A percentile compares a stretch with the other conserved stretches of the same genome.
Conservation (phyloP, 179 eudicot genomes). For the Spinacia oleracea region DNA sequence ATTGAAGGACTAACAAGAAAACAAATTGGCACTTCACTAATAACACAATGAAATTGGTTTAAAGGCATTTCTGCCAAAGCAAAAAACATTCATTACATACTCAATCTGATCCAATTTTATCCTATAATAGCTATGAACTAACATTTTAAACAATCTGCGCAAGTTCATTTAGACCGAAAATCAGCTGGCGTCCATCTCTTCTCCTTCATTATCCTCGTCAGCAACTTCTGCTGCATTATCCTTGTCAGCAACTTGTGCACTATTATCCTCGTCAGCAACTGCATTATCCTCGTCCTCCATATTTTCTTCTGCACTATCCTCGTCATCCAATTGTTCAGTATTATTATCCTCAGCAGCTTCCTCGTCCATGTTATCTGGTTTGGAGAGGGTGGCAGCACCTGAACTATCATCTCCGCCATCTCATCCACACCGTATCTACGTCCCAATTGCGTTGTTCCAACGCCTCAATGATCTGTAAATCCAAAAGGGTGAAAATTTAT, state of each 20-base stretch:
- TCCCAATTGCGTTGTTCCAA: slow-evolving; percentile 38
- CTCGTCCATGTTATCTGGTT: slow-evolving; percentile 23
- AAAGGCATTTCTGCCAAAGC: background rate
- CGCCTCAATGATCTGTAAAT: slow-evolving; percentile 42
- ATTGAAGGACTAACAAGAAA: background rate
- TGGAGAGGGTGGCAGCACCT: slow-evolving; percentile 47
- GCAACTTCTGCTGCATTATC: slow-evolving; percentile 2
- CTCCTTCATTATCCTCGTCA: slow-evolving; percentile 18
- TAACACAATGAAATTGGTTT: background rate
- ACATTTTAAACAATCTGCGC: background rate
- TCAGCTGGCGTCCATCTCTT: slow-evolving; percentile 34
- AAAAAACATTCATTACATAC: background rate
- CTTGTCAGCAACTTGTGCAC: slow-evolving; percentile 18
- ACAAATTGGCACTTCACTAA: background rate
- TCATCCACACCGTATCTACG: slow-evolving; percentile 28
- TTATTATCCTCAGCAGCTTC: slow-evolving; percentile 19
- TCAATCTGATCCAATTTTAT: background rate
- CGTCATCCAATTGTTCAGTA: slow-evolving; percentile 18
- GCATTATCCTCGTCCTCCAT: slow-evolving; percentile 9
- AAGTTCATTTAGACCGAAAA: background rate
- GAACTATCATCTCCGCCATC: slow-evolving; percentile 37
- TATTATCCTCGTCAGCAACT: slow-evolving; percentile 11
- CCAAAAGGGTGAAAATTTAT: background rate
- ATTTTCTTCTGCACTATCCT: slow-evolving; percentile 9
- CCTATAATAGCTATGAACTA: background rate